These are phyloP conservation scores for Limonium bicolor DNA, from an alignment of 148 eudicot species.

Conservation along the genomic window DNA sequence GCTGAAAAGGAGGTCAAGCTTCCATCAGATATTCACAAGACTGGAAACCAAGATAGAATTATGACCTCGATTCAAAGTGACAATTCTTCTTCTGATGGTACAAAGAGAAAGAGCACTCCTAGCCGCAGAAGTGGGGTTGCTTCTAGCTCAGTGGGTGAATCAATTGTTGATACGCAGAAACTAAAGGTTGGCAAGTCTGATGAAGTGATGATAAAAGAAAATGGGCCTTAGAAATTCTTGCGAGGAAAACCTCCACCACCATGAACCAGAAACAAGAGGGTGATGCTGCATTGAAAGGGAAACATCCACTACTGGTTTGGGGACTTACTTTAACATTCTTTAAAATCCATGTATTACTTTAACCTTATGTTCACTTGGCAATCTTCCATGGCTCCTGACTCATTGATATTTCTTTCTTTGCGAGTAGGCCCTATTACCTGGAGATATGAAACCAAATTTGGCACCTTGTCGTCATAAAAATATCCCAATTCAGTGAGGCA, in stretches of 20 bases:
- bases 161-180: slow-evolving; percentile 13
- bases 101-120: slow-evolving; percentile 14
- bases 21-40: slow-evolving; percentile 8
- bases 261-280: slow-evolving; percentile 37
- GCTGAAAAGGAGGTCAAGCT: slow-evolving; percentile 14
- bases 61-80: slow-evolving; percentile 11
- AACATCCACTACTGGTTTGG: slow-evolving; percentile 66
- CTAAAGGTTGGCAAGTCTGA: slow-evolving; percentile 24
- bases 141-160: slow-evolving; percentile 16
- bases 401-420: slow-evolving; percentile 6
- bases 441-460: slow-evolving; percentile 72
- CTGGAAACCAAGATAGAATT: slow-evolving; percentile 1
- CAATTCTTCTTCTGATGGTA: slow-evolving; percentile 11
- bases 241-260: slow-evolving; percentile 44
- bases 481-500: slow-evolving; percentile 59
- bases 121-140: slow-evolving; percentile 17
- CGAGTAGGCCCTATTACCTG: slow-evolving; percentile 75
- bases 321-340: not conserved
- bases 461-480: slow-evolving; percentile 74
- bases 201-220: slow-evolving; percentile 56
- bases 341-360: not conserved
- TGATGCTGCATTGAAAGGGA: slow-evolving; percentile 43
- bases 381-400: no score
- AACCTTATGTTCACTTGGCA: not conserved
- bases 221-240: slow-evolving; percentile 90